phyloP scores from a whole-genome alignment of 1,284 basidiomycete species.

The Thelephora terrestris region DNA sequence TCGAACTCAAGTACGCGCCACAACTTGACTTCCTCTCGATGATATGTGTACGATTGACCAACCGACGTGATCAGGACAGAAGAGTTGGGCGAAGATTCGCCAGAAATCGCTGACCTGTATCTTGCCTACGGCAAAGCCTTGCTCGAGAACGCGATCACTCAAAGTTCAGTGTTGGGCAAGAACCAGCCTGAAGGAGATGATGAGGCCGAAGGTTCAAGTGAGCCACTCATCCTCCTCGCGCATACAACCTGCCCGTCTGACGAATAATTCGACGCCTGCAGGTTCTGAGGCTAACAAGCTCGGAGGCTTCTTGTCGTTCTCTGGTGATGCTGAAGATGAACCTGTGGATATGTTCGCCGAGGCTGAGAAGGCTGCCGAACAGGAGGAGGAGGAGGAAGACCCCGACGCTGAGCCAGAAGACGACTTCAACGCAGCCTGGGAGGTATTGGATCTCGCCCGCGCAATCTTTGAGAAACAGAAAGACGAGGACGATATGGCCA shows the following conservation, averaged over 20 bases:
- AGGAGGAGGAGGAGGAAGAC: conserved; percentile 41
- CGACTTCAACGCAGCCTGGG: conserved; percentile 93
- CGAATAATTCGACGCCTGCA: neutral
- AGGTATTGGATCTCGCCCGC: conserved; percentile 81
- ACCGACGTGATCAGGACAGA: conserved; percentile 41
- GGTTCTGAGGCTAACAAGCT: conserved; percentile 24
- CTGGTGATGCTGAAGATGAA: conserved; percentile 56
- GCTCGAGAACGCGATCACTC: conserved; percentile 78
- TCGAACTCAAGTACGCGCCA: conserved; percentile 64
- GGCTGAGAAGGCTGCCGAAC: conserved; percentile 35
- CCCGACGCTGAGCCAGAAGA: conserved; percentile 76
- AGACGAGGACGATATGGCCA: conserved; percentile 46
- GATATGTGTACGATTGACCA: conserved; percentile 5
- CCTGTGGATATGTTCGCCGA: conserved; percentile 54
- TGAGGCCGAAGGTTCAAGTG: conserved; percentile 31
- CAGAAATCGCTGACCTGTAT: conserved; percentile 74
- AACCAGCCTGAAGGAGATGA: conserved; percentile 58
- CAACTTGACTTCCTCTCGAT: conserved; percentile 21
- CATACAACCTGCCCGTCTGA: neutral
- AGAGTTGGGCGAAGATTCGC: conserved; percentile 63
- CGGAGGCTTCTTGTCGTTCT: conserved; percentile 62
- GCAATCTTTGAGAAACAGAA: conserved; percentile 68
- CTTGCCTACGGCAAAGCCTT: conserved; percentile 81
- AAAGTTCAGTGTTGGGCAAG: conserved; percentile 77
- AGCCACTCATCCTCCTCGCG: conserved; percentile 4